Evolutionary conservation across 1,284 basidiomycete species (phyloP), one percentile per base, ranked within the genome.

Genomic region (Ceratobasidium sp.): DNA sequence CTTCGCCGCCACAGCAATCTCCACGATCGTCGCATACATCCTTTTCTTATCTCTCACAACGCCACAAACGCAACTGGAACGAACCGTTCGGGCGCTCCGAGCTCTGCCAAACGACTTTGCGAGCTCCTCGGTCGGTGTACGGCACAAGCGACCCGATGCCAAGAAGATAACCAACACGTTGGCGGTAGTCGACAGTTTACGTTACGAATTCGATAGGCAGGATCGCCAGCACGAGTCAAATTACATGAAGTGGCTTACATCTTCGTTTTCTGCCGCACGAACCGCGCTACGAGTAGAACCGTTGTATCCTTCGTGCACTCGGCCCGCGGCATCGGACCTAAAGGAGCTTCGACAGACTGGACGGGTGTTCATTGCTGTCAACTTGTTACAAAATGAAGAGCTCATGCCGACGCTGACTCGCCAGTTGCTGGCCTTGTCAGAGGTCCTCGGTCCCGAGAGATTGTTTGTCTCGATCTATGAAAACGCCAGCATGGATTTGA

Each of bases 391-490:
- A 28, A 72, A 72, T 50, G 71, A 74, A 41, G 32, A 48, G 75
- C 76, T 79, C n/a, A 55, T 79, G 28, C 77, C 78, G 10, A 73
- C 75, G 1, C 74, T 79, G 71, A 43, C 76, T 21, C 75, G 74
- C 9, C 74, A 77, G 5, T 65, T 79, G 52, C 58, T 77, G 30
- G 6, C 34, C 9, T 30, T 78, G 46, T 26, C 76, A 12, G 30
- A 67, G 18, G 72, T 74, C 60, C 72, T 79, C 50, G 78, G 78
- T 0, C 67, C 67, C 0, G 18, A 72, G n/a, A 71, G 75, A 41
- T 71, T 77, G 18, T 75, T 74, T 73, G 67, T 79, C 18, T 76
- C 76, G 8, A 75, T 79, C n/a, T 78, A 76, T 41, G 78, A 79
- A 72, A 79, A 79, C 48, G 77, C 77, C 21, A 77, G 76, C 36